Evolutionary conservation across 306 rosid species (phyloP).

Genomic region (Quercus gilva): DNA sequence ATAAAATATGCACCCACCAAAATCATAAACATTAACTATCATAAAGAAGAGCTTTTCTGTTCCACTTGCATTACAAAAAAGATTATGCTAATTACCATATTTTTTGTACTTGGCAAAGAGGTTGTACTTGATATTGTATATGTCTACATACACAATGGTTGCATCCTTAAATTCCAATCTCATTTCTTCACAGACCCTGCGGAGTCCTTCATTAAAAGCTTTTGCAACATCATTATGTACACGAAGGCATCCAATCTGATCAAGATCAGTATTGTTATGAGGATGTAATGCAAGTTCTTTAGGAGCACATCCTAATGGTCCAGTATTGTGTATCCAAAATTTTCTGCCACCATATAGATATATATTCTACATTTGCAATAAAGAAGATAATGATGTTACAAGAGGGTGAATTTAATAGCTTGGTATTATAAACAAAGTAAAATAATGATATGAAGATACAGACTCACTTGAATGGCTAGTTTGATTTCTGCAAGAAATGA

Average conservation of each 20-base stretch:
- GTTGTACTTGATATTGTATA: slow-evolving; percentile 1
- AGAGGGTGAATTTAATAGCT: not conserved
- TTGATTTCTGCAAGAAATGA: not conserved
- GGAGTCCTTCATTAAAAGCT: not conserved
- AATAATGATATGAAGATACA: not conserved
- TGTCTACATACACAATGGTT: slow-evolving; percentile 9
- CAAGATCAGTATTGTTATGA: not conserved
- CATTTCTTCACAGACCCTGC: not conserved
- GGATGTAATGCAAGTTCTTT: slow-evolving; percentile 7
- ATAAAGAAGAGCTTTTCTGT: not conserved
- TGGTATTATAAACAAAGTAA: not conserved
- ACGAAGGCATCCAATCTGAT: not conserved
- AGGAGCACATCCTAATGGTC: slow-evolving; percentile 2
- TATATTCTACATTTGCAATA: not conserved
- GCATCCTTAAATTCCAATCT: slow-evolving; percentile 2
- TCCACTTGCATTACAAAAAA: not conserved
- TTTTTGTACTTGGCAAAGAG: slow-evolving; percentile 11
- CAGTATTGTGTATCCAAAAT: slow-evolving; percentile 13
- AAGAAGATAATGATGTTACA: not conserved
- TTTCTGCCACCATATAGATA: slow-evolving; percentile 2
- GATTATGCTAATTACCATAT: not conserved
- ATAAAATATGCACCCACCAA: not conserved
- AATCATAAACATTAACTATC: not conserved
- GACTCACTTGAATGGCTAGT: not conserved
- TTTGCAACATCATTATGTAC: slow-evolving; percentile 7